These are phyloP conservation scores for Cutaneotrichosporon cyanovorans DNA, from an alignment of 1,284 basidiomycete species.

Conservation along the genomic window DNA sequence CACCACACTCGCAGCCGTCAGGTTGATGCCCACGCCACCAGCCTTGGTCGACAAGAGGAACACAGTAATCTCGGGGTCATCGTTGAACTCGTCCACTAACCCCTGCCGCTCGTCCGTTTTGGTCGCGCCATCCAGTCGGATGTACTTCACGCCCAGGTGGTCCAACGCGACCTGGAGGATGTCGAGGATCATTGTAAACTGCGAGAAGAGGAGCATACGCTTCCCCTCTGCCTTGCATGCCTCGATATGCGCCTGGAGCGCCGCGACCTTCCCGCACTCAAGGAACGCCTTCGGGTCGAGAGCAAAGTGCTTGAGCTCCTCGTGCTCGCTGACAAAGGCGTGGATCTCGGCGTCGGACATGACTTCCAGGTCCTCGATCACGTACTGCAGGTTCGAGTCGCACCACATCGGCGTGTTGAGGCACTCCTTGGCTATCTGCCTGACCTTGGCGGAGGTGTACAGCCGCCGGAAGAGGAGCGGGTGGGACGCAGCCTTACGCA, in stretches of 20 bases:
- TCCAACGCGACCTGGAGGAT: constrained; percentile 83
- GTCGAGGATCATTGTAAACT: constrained; percentile 93
- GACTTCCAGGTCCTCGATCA: constrained; percentile 81
- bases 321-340: constrained; percentile 62
- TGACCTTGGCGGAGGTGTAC: constrained; percentile 71
- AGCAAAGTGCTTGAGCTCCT: constrained; percentile 69
- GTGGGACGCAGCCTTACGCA: constrained; percentile 91
- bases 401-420: constrained; percentile 82
- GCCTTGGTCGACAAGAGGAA: constrained; percentile 96
- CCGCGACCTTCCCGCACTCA: constrained; percentile 80
- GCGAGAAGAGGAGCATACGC: constrained; percentile 87
- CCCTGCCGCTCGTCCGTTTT: constrained; percentile 88
- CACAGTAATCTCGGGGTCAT: constrained; percentile 79
- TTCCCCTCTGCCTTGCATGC: constrained; percentile 64
- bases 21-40: constrained; percentile 66
- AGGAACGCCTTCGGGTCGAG: constrained; percentile 70
- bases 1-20: constrained; percentile 86
- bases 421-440: constrained; percentile 68
- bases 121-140: constrained; percentile 89
- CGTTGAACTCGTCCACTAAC: constrained; percentile 94
- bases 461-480: constrained; percentile 86
- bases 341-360: constrained; percentile 95
- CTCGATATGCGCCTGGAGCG: constrained; percentile 64
- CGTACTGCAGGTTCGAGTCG: constrained; percentile 67
- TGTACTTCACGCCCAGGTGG: constrained; percentile 65